Percentiles rank a stretch among this genome's conserved stretches.
Conservation (phyloP, 495 filamentous ascomycete species). For the Penicillium nucicola region DNA sequence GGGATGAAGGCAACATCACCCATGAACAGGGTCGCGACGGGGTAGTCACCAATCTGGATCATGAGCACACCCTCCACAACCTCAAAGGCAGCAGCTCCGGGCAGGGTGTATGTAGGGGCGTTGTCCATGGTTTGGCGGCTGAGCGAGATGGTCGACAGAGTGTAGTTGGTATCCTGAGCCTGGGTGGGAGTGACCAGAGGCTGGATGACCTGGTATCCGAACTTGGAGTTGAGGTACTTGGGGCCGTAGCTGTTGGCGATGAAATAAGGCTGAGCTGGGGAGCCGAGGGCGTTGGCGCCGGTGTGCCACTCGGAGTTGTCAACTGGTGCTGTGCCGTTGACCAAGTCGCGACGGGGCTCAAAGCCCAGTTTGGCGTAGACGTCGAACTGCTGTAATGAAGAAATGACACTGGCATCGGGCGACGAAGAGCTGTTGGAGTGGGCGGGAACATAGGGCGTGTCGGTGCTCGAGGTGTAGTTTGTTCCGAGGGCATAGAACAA, state of each 20-base stretch:
- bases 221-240: constrained; percentile 32
- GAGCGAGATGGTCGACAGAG: constrained; percentile 34
- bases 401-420: constrained; percentile 12
- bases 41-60: constrained; percentile 32
- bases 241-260: constrained; percentile 41
- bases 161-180: constrained; percentile 34
- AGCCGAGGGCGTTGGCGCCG: constrained; percentile 25
- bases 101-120: constrained; percentile 15
- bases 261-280: constrained; percentile 32
- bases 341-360: constrained; percentile 29
- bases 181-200: constrained; percentile 35
- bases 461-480: constrained; percentile 23
- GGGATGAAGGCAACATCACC: constrained; percentile 44
- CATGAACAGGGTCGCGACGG: constrained; percentile 18
- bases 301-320: constrained; percentile 28
- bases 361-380: constrained; percentile 40
- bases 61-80: constrained; percentile 37
- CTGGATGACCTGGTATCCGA: constrained; percentile 40
- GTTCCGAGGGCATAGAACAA: constrained; percentile 36
- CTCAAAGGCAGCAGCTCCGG: constrained; percentile 34
- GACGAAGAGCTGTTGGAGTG: constrained; percentile 10
- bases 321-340: constrained; percentile 34
- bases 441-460: constrained; percentile 29
- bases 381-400: constrained; percentile 30
- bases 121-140: constrained; percentile 14